Evolutionary conservation across 2,329 filamentous ascomycete genomes (phyloP).

Genomic region (Reticulascus tulasneorum): DNA sequence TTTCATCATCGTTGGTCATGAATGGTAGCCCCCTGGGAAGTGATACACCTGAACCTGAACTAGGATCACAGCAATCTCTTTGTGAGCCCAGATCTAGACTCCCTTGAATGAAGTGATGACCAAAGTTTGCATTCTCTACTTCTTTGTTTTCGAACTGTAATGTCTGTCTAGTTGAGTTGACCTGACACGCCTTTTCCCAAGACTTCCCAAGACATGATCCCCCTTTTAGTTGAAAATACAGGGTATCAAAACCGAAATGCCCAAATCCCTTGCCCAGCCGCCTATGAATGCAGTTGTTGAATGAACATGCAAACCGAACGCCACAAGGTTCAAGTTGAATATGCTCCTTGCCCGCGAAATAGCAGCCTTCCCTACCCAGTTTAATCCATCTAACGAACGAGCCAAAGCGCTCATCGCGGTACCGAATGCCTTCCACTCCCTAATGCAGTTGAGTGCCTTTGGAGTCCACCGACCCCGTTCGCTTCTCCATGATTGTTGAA

Average conservation of each 20-base stretch:
- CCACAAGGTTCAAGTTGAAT: conserved; percentile 11
- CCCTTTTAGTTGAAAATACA: conserved; percentile 27
- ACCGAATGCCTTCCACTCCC: no score
- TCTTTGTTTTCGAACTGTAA: conserved; percentile 1
- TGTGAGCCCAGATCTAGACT: no score
- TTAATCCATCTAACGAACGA: neutral
- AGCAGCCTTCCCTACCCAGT: neutral
- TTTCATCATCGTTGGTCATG: conserved; percentile 1
- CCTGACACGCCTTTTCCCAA: no score
- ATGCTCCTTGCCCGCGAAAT: conserved; percentile 3
- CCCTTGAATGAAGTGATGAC: neutral
- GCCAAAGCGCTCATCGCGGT: conserved; percentile 1
- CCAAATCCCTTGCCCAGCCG: conserved; percentile 7
- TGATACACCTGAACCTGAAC: no score
- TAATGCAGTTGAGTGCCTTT: conserved; percentile 13
- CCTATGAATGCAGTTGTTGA: conserved; percentile 10
- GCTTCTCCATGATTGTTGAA: no score
- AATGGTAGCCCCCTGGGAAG: neutral
- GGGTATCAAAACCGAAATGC: conserved; percentile 25
- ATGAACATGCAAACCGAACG: conserved; percentile 12
- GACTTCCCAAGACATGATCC: conserved; percentile 2
- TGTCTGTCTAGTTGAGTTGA: conserved; percentile 25
- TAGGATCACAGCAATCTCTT: no score
- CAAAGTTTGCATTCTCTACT: conserved; percentile 3
- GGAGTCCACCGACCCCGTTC: no score